Conservation (phyloP, 768 basidiomycete species). For the Panellus pusillus region DNA sequence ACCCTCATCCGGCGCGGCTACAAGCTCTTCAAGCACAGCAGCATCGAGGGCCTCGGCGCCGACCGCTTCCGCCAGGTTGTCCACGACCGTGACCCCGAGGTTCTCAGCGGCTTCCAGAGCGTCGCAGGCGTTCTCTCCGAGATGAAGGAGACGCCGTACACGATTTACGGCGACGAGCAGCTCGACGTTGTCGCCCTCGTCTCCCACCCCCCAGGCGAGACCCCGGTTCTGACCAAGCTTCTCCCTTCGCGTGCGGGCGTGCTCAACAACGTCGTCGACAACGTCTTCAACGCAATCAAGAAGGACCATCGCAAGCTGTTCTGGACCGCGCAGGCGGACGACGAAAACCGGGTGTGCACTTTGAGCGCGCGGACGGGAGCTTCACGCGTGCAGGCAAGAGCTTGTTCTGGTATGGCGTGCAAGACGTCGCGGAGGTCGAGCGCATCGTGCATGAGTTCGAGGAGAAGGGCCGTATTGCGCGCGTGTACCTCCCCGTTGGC, state of each 20-base stretch:
- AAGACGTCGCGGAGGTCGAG: constrained; percentile 91
- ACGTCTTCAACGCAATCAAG: constrained; percentile 94
- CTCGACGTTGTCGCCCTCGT: constrained; percentile 95
- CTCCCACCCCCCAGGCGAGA: constrained; percentile 84
- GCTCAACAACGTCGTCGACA: constrained; percentile 94
- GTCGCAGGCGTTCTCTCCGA: constrained; percentile 85
- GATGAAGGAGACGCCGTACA: constrained; percentile 81
- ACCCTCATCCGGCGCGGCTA: constrained; percentile 98
- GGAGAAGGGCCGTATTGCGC: constrained; percentile 77
- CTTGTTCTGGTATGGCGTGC: constrained; percentile 97
- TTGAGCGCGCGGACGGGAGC: constrained; percentile 95
- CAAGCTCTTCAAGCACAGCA: constrained; percentile 90
- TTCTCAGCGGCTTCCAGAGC: constrained; percentile 77
- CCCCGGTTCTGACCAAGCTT: constrained; percentile 91
- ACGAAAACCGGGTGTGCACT: constrained; percentile 98
- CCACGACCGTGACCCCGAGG: constrained; percentile 93
- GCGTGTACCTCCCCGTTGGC: constrained; percentile 88
- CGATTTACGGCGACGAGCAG: constrained; percentile 98
- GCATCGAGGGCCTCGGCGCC: constrained; percentile 81
- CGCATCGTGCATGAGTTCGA: constrained; percentile 73
- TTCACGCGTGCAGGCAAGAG: constrained; percentile 94
- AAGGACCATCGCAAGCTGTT: constrained; percentile 93
- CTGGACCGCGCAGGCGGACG: constrained; percentile 97
- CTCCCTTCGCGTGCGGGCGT: constrained; percentile 85
- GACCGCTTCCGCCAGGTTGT: constrained; percentile 95